Evolutionary conservation across 371 early-diverging fungal genomes (phyloP).

Genomic region (Actinomucor elegans): DNA sequence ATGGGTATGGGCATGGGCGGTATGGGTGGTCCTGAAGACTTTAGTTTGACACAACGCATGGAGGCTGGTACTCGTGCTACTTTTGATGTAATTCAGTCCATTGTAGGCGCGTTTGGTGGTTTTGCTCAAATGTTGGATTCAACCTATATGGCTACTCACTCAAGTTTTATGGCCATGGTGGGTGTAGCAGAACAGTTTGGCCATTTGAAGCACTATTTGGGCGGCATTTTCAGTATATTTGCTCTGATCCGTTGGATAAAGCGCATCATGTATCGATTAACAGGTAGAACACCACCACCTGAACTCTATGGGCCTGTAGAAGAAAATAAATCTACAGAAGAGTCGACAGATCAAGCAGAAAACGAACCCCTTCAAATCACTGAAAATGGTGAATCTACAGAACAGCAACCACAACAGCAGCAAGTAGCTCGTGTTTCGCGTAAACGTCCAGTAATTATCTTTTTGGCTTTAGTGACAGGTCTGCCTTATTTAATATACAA

Average conservation of each 20-base stretch:
- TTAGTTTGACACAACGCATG: slow-evolving; percentile 77
- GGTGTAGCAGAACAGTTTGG: slow-evolving; percentile 98
- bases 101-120: slow-evolving; percentile 96
- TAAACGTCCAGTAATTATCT: slow-evolving; percentile 73
- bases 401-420: slow-evolving; percentile 58
- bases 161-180: slow-evolving; percentile 96
- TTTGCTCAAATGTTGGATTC: slow-evolving; percentile 98
- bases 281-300: slow-evolving; percentile 66
- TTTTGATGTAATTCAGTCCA: slow-evolving; percentile 88
- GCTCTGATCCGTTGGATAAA: slow-evolving; percentile 70
- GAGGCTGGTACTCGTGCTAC: slow-evolving; percentile 89
- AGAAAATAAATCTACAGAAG: not conserved
- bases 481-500: slow-evolving; percentile 89
- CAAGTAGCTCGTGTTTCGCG: slow-evolving; percentile 38
- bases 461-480: slow-evolving; percentile 81
- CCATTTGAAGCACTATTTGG: slow-evolving; percentile 75
- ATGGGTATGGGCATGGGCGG: slow-evolving; percentile 25
- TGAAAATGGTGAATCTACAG: slow-evolving; percentile 43
- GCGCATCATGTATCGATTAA: slow-evolving; percentile 56
- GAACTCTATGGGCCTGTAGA: slow-evolving; percentile 58
- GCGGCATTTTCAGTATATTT: slow-evolving; percentile 80
- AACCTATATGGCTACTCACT: slow-evolving; percentile 95
- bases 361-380: slow-evolving; percentile 46
- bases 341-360: not conserved
- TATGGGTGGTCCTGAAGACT: slow-evolving; percentile 54